Evolutionary conservation across 352 stramenopile species (phyloP), one percentile per base, ranked within the genome.

Genomic region (Phytophthora nicotianae): DNA sequence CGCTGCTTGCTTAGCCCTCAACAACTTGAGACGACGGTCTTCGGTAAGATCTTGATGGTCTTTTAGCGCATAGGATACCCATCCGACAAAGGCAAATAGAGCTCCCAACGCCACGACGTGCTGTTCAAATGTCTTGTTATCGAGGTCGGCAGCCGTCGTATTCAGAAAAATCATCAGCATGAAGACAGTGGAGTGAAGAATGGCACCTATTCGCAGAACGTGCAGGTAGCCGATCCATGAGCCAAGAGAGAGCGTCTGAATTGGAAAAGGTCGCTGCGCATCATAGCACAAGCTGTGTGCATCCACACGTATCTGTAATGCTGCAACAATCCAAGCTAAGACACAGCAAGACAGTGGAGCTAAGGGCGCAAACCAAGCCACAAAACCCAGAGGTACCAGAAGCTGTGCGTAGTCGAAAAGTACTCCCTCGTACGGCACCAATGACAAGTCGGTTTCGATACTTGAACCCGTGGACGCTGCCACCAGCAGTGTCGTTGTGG

Each of bases 371-470:
- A 93, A 93, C 73, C 81, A 89, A 21, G 81, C 70, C 16, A 91
- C 69, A 58, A 81, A 86, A 8, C 79, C 85, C 26, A 92, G 70
- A 24, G 65, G 82, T 16, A 87, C 65, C 50, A 88, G 49, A 23
- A 93, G 68, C 46, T 90, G 83, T 8, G 83, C 83, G 63, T 92
- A 93, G 67, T 91, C 85, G 37, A 86, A 81, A 53, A 92, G 74
- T 11, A 92, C 83, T 27, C 85, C 85, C 23, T 90, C 79, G 54
- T 90, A 91, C 29, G 65, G 55, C 6, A 69, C 65, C 32, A 93
- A 53, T 17, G 58, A 52, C 10, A 83, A 58, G 27, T 93, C 81
- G 1, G 19, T 29, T 23, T 80, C 76, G 13, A 87, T 50, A 17
- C 32, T 63, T 38, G 35, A 56, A 20, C 16, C 17, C 9, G 35